Evolutionary conservation across 345 rosid species (phyloP), one percentile per base, ranked within the genome.

Genomic region (Brassica napus): DNA sequence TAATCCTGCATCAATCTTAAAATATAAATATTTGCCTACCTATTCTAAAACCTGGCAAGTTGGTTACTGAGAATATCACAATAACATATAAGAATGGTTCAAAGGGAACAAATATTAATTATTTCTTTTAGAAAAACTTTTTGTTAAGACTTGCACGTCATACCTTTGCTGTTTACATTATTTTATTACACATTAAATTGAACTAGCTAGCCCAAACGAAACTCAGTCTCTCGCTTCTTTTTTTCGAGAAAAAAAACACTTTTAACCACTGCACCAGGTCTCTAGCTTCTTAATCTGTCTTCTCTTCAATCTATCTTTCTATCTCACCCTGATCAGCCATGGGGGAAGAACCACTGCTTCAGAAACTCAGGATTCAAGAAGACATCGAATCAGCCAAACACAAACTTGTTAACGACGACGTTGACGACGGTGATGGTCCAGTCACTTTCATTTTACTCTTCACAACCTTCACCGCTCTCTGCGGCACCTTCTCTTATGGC

Each of bases 401-500:
- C 3, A 14, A 8, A 11, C 7, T 4, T 49, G 58, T 28, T 5
- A 21, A 30, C 4, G 21, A 47, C 2, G 23, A 42, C 54, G 54
- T 14, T 11, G 49, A 4, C 15, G 76, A 80, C 5, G 52, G 23
- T 30, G 83, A 75, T 23, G 83, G 69, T 1, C 69, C 80, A 6
- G 82, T 77, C 42, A 82, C 89, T 61, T 57, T 69, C 1, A 28
- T 68, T 23, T 15, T 82, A 49, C 78, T 82, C 32, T 24, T 68
- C 44, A 54, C 81, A 52, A 82, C 84, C 32, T 73, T 77, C 72
- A 77, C 81, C 77, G 79, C 76, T 37, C 75, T 82, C 26, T 82
- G 78, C 11, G 71, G 84, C 44, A 77, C 71, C 55, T 82, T 77
- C 68, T 77, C 81, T 23, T 82, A 73, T 82, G 84, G 84, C 77